Base-by-base conservation (phyloP, 2,329 filamentous ascomycete genomes). In the Ilyonectria robusta region DNA sequence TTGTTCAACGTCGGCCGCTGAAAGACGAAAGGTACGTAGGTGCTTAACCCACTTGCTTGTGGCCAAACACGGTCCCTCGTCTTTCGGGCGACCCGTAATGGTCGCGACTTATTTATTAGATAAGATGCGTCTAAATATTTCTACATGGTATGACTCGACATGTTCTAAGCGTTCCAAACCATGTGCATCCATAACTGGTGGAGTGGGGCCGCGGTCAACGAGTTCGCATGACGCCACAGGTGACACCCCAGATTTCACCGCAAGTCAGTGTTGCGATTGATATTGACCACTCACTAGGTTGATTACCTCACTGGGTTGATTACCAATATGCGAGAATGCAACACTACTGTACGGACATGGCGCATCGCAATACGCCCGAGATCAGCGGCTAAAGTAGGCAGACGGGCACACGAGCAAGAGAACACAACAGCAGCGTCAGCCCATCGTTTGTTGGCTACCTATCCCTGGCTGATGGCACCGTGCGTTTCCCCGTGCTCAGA, bases 281-380 rank as follows among this genome's bases (percentile, higher is more conserved):
- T 21, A 21, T 21, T 21, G 21, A 21, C 17, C 17, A 31, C 50
- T 35, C 33, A n/a, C 40, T 17, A 8, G 40, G 37, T 37, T 72
- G 72, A 69, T 73, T 53, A 35, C 50, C 50, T 35, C 33, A n/a
- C 40, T 6, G 15, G 40, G 37, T 37, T 72, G 72, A 69, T 73
- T 75, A 74, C 66, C 63, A 72, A 74, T 72, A 31, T 37, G 42
- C 57, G 59, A 70, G 55, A 73, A 59, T 65, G 60, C 57, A 64
- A 62, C 56, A 19, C 61, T 47, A 53, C 46, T 29, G 21, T 31
- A 35, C 4, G 48, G 17, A 33, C 29, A 51, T 31, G 48, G 26
- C 9, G 33, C 17, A 44, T 62, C 29, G 42, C 70, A 29, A 65
- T 58, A 56, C 31, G 57, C 33, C 23, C 71, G 48, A 40, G 72